A percentile compares a stretch with the other conserved stretches of the same genome.
Conservation (phyloP, 2,329 filamentous ascomycete species). For the Bipolaris oryzae region DNA sequence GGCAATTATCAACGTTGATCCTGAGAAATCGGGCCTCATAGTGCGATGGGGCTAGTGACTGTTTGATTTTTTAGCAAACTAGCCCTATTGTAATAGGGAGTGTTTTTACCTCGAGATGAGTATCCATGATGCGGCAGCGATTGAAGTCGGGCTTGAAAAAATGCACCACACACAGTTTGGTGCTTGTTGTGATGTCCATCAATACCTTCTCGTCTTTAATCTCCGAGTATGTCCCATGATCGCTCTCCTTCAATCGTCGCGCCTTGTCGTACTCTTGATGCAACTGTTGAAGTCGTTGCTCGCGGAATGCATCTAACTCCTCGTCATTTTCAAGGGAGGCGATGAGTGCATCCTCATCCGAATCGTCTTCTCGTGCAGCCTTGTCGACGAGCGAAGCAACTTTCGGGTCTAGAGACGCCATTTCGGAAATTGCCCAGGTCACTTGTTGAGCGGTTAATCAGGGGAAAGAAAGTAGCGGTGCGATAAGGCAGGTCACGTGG, state of each 20-base stretch:
- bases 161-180: constrained; percentile 64
- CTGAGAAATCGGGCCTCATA: constrained; percentile 64
- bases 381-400: constrained; percentile 59
- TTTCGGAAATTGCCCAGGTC: constrained; percentile 31
- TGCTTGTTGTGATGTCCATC: constrained; percentile 65
- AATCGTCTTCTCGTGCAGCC: constrained; percentile 50
- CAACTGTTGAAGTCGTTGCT: constrained; percentile 63
- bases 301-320: constrained; percentile 60
- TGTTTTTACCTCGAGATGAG: constrained; percentile 56
- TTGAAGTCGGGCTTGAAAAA: constrained; percentile 70
- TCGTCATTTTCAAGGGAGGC: constrained; percentile 63
- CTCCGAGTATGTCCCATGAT: constrained; percentile 61
- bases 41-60: constrained; percentile 61
- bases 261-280: constrained; percentile 62
- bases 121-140: constrained; percentile 67
- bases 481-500: constrained; percentile 27
- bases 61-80: not conserved
- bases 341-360: constrained; percentile 66
- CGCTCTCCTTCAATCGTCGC: constrained; percentile 57
- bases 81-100: not conserved
- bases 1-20: constrained; percentile 65
- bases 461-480: constrained; percentile 16
- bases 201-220: constrained; percentile 64
- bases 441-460: constrained; percentile 23
- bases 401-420: constrained; percentile 57